A percentile compares a stretch with the other conserved stretches of the same genome.
Conservation (phyloP, 192 early-diverging fungal species). For the Endogone sp. region DNA sequence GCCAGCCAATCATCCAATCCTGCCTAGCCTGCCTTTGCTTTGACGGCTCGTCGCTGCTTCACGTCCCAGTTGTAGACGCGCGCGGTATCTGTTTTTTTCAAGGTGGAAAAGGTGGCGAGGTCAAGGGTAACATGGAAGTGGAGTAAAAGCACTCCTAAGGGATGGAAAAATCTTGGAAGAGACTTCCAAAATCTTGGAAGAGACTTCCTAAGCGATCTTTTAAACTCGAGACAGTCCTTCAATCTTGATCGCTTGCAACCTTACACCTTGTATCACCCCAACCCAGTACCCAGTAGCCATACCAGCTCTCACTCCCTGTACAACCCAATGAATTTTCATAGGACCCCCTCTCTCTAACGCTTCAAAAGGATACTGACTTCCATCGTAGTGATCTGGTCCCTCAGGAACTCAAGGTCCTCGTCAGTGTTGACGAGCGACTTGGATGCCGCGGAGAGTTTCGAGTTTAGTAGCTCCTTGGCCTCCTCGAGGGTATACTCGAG, state of each 20-base stretch:
- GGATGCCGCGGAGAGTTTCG: constrained; percentile 74
- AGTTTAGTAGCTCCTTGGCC: constrained; percentile 69
- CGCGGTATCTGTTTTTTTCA: constrained; percentile 69
- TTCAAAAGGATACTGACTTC: constrained; percentile 74
- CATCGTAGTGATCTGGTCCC: constrained; percentile 99
- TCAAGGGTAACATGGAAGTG: constrained; percentile 14
- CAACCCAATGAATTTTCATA: too few relatives aligned
- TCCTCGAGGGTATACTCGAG: constrained; percentile 91
- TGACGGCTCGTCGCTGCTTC: constrained; percentile 61
- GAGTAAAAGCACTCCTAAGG: too few relatives aligned
- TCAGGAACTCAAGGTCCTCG: constrained; percentile 91
- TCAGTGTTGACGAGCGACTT: constrained; percentile 67
- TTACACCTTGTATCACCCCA: too few relatives aligned
- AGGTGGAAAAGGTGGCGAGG: constrained; percentile 2
- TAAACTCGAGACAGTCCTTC: too few relatives aligned
- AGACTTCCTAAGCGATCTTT: too few relatives aligned
- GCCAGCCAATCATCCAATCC: too few relatives aligned
- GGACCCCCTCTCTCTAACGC: background rate
- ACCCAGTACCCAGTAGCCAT: too few relatives aligned
- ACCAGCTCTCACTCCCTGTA: too few relatives aligned
- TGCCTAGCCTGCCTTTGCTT: constrained; percentile 27
- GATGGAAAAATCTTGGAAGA: too few relatives aligned
- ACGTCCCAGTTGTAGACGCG: constrained; percentile 99
- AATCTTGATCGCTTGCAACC: too few relatives aligned
- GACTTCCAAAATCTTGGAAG: too few relatives aligned